Base-by-base conservation (phyloP, 164 flowering plant species). In the Vitis labrusca region DNA sequence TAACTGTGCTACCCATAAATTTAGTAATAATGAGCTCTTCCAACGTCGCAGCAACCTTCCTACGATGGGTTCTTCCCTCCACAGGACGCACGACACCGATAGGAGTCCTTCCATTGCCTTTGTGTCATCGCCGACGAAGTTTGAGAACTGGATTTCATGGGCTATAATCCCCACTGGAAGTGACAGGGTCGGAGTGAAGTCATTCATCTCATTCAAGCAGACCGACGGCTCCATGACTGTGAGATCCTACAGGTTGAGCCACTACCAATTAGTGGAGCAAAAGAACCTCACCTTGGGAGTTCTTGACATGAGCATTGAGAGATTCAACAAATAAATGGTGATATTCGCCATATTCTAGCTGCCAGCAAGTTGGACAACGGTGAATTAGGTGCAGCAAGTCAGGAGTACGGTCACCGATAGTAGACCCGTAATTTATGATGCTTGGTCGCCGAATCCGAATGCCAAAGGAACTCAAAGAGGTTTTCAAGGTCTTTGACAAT, bases 381-480 rank as follows among this genome's bases (percentile, higher is more conserved):
- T 82, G 63, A 82, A 79, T 19, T 81, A 82, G 57, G 66, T 82
- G 2, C 79, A 83, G 83, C 85, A 82, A 71, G 83, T 74, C 5
- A 83, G 85, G 9, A 19, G 72, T 7, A 10, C 71, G 15, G 83
- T 90, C 2, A 60, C 75, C 13, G 56, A 67, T 9, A 86, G 78
- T 3, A 10, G 60, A 13, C 91, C 88, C 16, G 72, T 0, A 11
- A 69, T 52, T 62, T 97, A 91, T 72, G 82, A n/a, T 0, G 71
- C 88, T 44, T 60, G 16, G 56, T 15, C 74, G 7, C 86, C 54
- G 30, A 91, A 91, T 73, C 51, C 83, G 74, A 71, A 72, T 2
- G 52, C 94, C 0, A 85, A 71, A 63, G 91, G 81, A 29, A 79
- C 69, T 4, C 58, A 19, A 19, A 19, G 23, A 19, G 23, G 23